Base-by-base conservation (phyloP, 2,329 filamentous ascomycete species). In the Pestalotiopsis sp. region DNA sequence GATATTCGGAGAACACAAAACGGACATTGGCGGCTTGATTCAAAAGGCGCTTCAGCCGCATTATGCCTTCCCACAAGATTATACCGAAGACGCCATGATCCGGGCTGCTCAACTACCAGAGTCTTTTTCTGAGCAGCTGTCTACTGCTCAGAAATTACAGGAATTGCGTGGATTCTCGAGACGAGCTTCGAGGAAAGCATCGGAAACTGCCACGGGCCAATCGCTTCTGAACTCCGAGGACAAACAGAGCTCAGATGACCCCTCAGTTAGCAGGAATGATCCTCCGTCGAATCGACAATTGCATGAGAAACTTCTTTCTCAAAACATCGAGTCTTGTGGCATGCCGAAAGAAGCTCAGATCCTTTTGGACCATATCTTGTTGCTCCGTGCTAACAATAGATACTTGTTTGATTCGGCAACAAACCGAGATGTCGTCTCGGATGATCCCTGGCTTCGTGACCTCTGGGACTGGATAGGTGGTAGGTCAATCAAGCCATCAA, bases 381-480 rank as follows among this genome's bases (percentile, higher is more conserved):
- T 91, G 11, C 79, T 88, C 49, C 86, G 90, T 17, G 87, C 89
- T 7, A 87, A 87, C 70, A 88, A 89, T 72, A 86, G 84, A 67
- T 92, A 91, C 70, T 79, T 91, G 0, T 90, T 91, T 70, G 83
- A 94, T 74, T 90, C 89, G 69, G 80, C 81, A 17, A 86, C 83
- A 62, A 96, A 96, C 74, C 86, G 87, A 70, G 80, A 85, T 5
- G 86, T 95, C n/a, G 86, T 92, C 1, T 83, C 85, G 5, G 92
- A 93, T 70, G 91, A 95, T 74, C 88, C 87, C 38, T 93, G 92
- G 88, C 83, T 95, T n/a, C 86, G 90, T 68, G 91, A 92, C 68
- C 82, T 93, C n/a, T 97, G 93, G 93, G 87, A 89, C 61, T 93
- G 92, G 85, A 84, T 95, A 62, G 85, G 87, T 69, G 89, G 92